A percentile compares a stretch with the other conserved stretches of the same genome.
These are phyloP conservation scores for Patellifolia procumbens DNA, from an alignment of 179 eudicot species.

Conservation along the genomic window DNA sequence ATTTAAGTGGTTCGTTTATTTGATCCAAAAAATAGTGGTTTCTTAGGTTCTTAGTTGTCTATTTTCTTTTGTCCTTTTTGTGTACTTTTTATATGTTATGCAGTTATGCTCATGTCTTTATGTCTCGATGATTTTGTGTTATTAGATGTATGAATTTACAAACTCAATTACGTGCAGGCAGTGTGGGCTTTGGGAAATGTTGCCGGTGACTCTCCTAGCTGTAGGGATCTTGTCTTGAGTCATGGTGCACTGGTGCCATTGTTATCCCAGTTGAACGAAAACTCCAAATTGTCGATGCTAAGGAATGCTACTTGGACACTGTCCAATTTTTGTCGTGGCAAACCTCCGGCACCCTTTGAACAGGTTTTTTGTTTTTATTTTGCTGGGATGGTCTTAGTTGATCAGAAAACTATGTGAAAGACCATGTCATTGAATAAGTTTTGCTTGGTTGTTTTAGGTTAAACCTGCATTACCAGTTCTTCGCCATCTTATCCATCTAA, in stretches of 20 bases:
- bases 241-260: conserved; percentile 57
- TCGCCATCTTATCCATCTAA: conserved; percentile 59
- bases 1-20: no score
- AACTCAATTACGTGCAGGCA: conserved; percentile 36
- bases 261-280: conserved; percentile 72
- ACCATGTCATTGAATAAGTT: not conserved
- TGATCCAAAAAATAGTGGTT: not conserved
- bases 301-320: conserved; percentile 92
- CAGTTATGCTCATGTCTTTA: not conserved
- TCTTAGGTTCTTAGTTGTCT: not conserved
- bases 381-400: not conserved
- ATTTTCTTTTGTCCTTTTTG: not conserved
- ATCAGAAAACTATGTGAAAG: not conserved
- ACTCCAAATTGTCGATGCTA: conserved; percentile 80
- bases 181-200: conserved; percentile 58
- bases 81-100: not conserved
- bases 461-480: conserved; percentile 78
- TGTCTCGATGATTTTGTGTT: not conserved
- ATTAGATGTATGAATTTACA: not conserved
- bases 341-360: conserved; percentile 83
- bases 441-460: conserved; percentile 44
- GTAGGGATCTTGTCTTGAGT: conserved; percentile 52
- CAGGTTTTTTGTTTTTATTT: conserved; percentile 60
- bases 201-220: conserved; percentile 56
- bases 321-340: conserved; percentile 86